Conservation (phyloP, 495 filamentous ascomycete species). For the Penicillium coffeae region DNA sequence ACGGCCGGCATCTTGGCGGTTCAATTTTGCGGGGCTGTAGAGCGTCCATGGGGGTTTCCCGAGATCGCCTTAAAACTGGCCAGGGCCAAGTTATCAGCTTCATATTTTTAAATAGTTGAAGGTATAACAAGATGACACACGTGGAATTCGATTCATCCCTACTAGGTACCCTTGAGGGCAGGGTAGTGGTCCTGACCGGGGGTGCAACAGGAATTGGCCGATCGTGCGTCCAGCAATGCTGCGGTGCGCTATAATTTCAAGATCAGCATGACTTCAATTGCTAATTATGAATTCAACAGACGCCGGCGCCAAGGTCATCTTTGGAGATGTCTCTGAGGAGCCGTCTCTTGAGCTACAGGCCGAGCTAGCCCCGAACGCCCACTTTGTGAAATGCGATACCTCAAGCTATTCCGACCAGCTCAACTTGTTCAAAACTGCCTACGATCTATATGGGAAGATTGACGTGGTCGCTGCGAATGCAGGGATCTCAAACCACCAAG, state of each 20-base stretch:
- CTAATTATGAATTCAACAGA: no score
- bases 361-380: slow-evolving; percentile 16
- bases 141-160: slow-evolving; percentile 10
- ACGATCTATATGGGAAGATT: slow-evolving; percentile 44
- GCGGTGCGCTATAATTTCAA: slow-evolving; percentile 18
- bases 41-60: background rate
- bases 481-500: slow-evolving; percentile 40
- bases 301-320: slow-evolving; percentile 31
- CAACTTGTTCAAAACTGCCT: slow-evolving; percentile 40
- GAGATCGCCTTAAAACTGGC: background rate
- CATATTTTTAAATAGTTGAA: no score
- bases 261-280: no score
- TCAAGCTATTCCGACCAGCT: slow-evolving; percentile 33
- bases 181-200: slow-evolving; percentile 36
- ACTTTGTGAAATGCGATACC: slow-evolving; percentile 31
- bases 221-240: slow-evolving; percentile 25
- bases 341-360: slow-evolving; percentile 17
- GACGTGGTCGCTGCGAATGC: slow-evolving; percentile 52
- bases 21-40: background rate
- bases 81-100: no score
- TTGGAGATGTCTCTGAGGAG: slow-evolving; percentile 31
- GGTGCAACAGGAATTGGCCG: slow-evolving; percentile 37
- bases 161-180: slow-evolving; percentile 18
- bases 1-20: background rate
- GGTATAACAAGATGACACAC: slow-evolving; percentile 8